These are phyloP conservation scores for Kentomonas sorsogonicus DNA, from an alignment of 208 protist species.

Conservation along the genomic window DNA sequence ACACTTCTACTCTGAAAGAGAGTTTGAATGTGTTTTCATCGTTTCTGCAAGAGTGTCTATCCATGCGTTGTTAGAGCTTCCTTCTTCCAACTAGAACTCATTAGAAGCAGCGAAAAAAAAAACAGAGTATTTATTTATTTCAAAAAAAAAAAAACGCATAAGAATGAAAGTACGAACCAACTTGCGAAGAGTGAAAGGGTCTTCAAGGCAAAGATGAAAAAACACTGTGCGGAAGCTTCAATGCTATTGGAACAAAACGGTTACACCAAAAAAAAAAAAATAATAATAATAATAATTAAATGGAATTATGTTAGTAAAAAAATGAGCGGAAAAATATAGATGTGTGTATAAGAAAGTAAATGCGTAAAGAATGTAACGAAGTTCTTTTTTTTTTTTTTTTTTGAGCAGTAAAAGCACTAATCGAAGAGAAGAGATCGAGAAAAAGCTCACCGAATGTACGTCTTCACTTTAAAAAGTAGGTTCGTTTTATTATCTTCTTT, in stretches of 20 bases:
- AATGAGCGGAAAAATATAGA: no score
- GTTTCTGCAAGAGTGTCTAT: no score
- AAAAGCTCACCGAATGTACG: neutral
- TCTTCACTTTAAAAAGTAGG: neutral
- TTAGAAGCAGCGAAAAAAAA: no score
- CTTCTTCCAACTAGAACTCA: no score
- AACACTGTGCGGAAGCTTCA: neutral
- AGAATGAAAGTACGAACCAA: neutral
- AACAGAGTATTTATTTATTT: no score
- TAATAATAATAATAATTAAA: no score
- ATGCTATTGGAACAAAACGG: neutral
- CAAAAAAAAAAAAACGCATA: constrained; percentile 10
- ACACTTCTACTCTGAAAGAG: no score
- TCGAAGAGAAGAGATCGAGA: neutral
- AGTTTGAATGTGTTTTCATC: no score
- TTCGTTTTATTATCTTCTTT: neutral
- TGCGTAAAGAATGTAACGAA: neutral
- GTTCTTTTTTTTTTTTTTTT: constrained; percentile 13
- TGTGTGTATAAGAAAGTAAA: neutral
- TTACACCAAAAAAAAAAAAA: no score
- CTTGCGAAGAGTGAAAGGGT: neutral
- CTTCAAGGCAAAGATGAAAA: neutral
- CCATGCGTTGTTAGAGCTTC: no score
- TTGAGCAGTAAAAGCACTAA: constrained; percentile 5
- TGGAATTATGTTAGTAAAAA: no score